Base-by-base conservation (phyloP, 495 filamentous ascomycete species). In the Aspergillus hancockii region DNA sequence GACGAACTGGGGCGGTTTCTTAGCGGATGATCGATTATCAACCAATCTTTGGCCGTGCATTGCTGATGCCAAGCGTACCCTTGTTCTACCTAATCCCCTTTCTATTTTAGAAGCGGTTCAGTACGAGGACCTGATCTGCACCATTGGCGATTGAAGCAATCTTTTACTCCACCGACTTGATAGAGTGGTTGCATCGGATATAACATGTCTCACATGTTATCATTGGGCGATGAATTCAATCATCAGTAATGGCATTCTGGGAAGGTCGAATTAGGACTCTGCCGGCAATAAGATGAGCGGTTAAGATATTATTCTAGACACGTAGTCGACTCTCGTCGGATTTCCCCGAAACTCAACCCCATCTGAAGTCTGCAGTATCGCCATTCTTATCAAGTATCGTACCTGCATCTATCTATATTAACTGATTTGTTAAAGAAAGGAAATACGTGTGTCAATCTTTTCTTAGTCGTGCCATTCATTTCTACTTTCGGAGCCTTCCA, bases 201-300 rank as follows among this genome's bases (percentile, higher is more conserved):
- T 22, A 30, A 31, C 57, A 50, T 60, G 58, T 60, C 58, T 60
- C 58, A 60, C 58, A 55, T 55, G 58, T 45, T 59, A 59, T 59
- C 57, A 40, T 30, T 32, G 32, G 49, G 30, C 46, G 50, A 54
- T 54, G 28, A 49, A 25, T 53, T 25, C 32, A 53, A 40, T 22
- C 32, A 53, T 53, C 34, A 40, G 38, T 38, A 22, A 25, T 14
- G 19, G 32, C 14, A 23, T 53, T 23, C n/a, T 21, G 28, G 14
- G 3, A 21, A 19, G 5, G 43, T 19, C 43, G 43, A 47, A 47
- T 47, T 19, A 47, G 43, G 23, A 10, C 21, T 12, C 43, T 47
- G 43, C 14, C 3, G 4, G 32, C 25, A 28, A 8, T 14, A 43
- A 9, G 1, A 9, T 23, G 43, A 47, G 43, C 23, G 49, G 28